A percentile compares a stretch with the other conserved stretches of the same genome.
phyloP scores from a whole-genome alignment of 1,284 basidiomycete species.

The Trametes pubescens region DNA sequence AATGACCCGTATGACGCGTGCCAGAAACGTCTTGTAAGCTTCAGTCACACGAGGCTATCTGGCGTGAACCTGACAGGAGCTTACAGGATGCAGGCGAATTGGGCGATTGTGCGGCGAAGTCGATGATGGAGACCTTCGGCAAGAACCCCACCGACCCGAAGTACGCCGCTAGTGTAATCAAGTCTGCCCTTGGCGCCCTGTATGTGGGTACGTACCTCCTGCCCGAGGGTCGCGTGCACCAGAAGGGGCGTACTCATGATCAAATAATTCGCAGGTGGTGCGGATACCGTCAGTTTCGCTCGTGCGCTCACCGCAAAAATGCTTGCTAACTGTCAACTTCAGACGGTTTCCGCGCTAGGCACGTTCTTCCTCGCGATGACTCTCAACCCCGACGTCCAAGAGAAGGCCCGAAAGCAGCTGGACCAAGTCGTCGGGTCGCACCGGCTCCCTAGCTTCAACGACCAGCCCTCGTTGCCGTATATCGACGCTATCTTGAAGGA shows the following conservation, averaged over 20 bases:
- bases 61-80: neutral
- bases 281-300: slow-evolving; percentile 28
- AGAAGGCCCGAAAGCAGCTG: slow-evolving; percentile 44
- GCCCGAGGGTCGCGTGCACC: neutral
- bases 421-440: slow-evolving; percentile 43
- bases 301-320: neutral
- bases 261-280: slow-evolving; percentile 24
- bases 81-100: slow-evolving; percentile 14
- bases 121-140: slow-evolving; percentile 20
- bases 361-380: slow-evolving; percentile 43
- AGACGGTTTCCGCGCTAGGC: slow-evolving; percentile 35
- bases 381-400: slow-evolving; percentile 42
- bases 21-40: slow-evolving; percentile 28
- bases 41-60: neutral
- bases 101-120: slow-evolving; percentile 21
- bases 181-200: slow-evolving; percentile 23
- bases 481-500: slow-evolving; percentile 46
- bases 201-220: slow-evolving; percentile 25
- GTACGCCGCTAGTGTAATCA: slow-evolving; percentile 23
- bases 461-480: slow-evolving; percentile 44
- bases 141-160: slow-evolving; percentile 11
- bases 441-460: slow-evolving; percentile 45
- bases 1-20: slow-evolving; percentile 31
- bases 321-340: neutral
- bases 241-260: neutral